Percentiles rank a stretch among this genome's conserved stretches.
phyloP scores from a whole-genome alignment of 2,329 filamentous ascomycete genomes.

The Fusarium marasasianum region DNA sequence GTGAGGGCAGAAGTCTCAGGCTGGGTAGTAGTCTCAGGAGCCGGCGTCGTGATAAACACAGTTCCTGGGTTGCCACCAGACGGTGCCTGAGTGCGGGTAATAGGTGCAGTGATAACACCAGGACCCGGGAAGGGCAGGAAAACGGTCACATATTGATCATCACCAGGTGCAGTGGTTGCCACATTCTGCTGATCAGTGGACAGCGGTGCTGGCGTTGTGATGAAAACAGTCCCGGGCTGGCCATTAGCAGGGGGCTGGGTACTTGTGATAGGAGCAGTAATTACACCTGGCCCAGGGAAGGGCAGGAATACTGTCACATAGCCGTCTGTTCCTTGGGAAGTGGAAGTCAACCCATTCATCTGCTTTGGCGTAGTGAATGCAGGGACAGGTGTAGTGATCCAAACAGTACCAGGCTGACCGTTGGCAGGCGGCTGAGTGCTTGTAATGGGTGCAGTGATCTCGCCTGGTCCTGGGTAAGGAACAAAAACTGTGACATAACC shows the following conservation, averaged over 20 bases:
- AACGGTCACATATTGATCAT: conserved; percentile 11
- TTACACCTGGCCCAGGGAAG: conserved; percentile 2
- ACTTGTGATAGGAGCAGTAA: conserved; percentile 11
- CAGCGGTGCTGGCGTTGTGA: conserved; percentile 4
- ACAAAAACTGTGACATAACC: conserved; percentile 19
- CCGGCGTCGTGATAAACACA: conserved; percentile 29
- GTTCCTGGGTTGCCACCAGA: conserved; percentile 16
- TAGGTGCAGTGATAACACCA: conserved; percentile 23
- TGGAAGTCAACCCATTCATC: not conserved
- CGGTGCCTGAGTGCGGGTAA: conserved; percentile 21
- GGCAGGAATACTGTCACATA: conserved; percentile 19
- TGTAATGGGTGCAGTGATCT: conserved; percentile 12
- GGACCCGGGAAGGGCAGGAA: conserved; percentile 18
- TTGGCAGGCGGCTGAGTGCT: not conserved
- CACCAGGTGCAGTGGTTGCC: not conserved
- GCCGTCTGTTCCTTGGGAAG: conserved; percentile 1
- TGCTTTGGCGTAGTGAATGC: not conserved
- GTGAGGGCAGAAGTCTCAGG: not conserved
- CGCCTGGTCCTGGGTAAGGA: not conserved
- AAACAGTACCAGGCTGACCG: conserved; percentile 17
- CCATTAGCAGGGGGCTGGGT: not conserved
- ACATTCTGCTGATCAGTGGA: not conserved
- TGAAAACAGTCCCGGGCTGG: conserved; percentile 14
- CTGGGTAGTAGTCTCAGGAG: not conserved
- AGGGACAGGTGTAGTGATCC: not conserved